Base-by-base conservation (phyloP, 768 basidiomycete species). In the Gymnopilus dilepis region DNA sequence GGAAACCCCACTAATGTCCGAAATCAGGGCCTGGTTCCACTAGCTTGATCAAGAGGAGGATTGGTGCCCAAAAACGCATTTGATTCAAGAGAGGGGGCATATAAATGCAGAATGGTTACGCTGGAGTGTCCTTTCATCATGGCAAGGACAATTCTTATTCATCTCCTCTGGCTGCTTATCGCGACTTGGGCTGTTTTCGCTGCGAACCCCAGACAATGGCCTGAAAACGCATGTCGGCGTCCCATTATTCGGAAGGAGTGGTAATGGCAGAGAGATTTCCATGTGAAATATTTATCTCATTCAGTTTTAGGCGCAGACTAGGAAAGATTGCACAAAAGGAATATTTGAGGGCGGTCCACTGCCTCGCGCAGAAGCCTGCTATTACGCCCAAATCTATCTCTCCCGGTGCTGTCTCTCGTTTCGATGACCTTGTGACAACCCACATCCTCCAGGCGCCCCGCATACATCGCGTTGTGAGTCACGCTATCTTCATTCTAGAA, bases 391-490 rank as follows among this genome's bases (percentile, higher is more conserved):
- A 57, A 17, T 24, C 62, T 8, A 57, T 65, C 22, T 62, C 64
- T 22, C 62, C 64, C 4, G 71, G 71, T 19, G 67, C 62, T 1
- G 66, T 64, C 11, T 56, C 69, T 17, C 68, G 72, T 17, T 72
- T 63, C 42, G 72, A 74, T 26, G 72, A 74, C 57, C 68, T 72
- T 28, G 60, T 66, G 15, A 68, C 57, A 5, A 63, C 67, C 9
- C 72, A 73, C 48, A 71, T 70, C 42, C 56, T 61, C 6, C 69
- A 71, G 37, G 70, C 69, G 4, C 48, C 54, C 28, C 55, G 51
- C 1, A 64, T 72, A 45, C 70, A 72, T 57, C 67, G 48, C 17
- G 71, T 73, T 21, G 72, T 71, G 59, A 33, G 69, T 59, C 21
- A 26, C 3, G 24, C 6, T 47, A 9, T n/a, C 26, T n/a, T 24